Evolutionary conservation across 2,329 filamentous ascomycete species (phyloP), one percentile per base, ranked within the genome.

Genomic region (Aspergillus niger): DNA sequence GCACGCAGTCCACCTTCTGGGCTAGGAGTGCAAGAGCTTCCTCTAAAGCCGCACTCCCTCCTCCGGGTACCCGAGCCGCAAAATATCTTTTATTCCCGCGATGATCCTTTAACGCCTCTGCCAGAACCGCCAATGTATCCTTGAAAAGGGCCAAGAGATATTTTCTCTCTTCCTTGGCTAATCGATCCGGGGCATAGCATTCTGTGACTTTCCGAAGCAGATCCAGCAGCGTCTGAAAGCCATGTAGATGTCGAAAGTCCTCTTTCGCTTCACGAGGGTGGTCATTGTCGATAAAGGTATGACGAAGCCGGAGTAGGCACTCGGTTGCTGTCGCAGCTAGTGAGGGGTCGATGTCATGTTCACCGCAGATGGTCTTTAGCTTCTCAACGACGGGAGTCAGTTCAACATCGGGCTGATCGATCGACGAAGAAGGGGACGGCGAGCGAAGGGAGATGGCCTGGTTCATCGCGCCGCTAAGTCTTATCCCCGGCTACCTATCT

Each of bases 81-180:
- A 98, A 98, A 79, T 94, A 97, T 67, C 91, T 86, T 70, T 89
- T 86, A 77, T 98, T 99, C 20, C 93, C 94, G 50, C 89, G 83
- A 75, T 98, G 92, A 49, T 87, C 87, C 57, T 87, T 85, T 65
- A 99, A 84, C 13, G 88, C 87, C 51, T 89, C 89, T 1, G 90
- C 89, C 28, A 98, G 79, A 13, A 95, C 86, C 32, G 86, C 74
- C 60, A 80, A 63, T 20, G 72, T 67, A 64, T 81, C 78, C 63
- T 77, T 86, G 41, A 95, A 80, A n/a, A 90, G 83, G 8, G 84
- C 84, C 69, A 92, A 86, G 17, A 96, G 80, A 17, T 81, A 79
- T 73, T 88, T 90, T 62, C 91, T 87, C 49, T 85, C 79, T 41
- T 86, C 77, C 54, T 84, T 70, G 84, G 83, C 71, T 84, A 86